Conservation (phyloP, 202 grass and related monocot genomes). For the Panicum hallii region DNA sequence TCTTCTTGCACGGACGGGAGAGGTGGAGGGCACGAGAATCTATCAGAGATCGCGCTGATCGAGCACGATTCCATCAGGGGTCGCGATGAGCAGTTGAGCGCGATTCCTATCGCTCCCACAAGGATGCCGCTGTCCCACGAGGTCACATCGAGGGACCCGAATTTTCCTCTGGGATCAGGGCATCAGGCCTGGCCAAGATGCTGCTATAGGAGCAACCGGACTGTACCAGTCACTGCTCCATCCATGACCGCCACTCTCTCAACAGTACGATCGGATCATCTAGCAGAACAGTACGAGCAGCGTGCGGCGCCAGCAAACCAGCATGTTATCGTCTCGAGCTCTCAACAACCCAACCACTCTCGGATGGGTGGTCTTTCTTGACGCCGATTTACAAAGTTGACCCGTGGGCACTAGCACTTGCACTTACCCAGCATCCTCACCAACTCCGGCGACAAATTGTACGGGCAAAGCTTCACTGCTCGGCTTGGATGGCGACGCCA, state of each 20-base stretch:
- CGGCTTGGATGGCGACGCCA: neutral
- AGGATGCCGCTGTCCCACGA: no score
- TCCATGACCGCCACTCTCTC: neutral
- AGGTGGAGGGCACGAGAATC: neutral
- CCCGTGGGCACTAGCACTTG: neutral
- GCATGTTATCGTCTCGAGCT: neutral
- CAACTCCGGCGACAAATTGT: conserved; percentile 25
- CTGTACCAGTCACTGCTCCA: neutral
- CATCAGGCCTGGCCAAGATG: neutral
- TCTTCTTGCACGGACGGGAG: conserved; percentile 2
- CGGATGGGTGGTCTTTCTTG: neutral
- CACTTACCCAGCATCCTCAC: neutral
- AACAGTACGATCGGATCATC: neutral
- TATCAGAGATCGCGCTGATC: conserved; percentile 16
- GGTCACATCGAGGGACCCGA: no score
- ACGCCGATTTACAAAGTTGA: conserved; percentile 29
- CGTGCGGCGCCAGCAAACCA: neutral
- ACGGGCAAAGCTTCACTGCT: neutral
- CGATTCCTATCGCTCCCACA: neutral
- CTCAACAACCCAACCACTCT: neutral
- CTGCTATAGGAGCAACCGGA: neutral
- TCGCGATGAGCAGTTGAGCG: neutral
- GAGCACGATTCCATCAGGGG: neutral
- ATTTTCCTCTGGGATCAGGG: neutral
- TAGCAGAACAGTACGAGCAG: neutral